phyloP scores from a whole-genome alignment of 31 red algal species.

The Asparagopsis taxiformis region DNA sequence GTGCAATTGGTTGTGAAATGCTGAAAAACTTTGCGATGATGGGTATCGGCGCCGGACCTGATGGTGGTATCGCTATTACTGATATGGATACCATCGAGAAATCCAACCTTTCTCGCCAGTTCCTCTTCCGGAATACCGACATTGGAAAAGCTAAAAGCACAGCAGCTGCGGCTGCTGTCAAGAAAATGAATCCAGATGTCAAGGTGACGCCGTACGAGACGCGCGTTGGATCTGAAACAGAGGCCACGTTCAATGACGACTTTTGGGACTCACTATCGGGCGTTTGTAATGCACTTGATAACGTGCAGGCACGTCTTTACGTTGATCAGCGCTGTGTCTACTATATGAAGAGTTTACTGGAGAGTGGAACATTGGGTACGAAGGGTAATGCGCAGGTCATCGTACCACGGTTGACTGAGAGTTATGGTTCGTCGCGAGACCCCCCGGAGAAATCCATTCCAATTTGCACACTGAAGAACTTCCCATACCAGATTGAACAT shows the following conservation, averaged over 20 bases:
- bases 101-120: slow-evolving; percentile 95
- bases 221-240: slow-evolving; percentile 94
- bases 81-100: slow-evolving; percentile 99
- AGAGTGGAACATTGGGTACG: slow-evolving; percentile 96
- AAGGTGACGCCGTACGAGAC: slow-evolving; percentile 70
- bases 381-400: slow-evolving; percentile 99
- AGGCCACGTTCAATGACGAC: slow-evolving; percentile 86
- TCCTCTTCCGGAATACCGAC: slow-evolving; percentile 95
- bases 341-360: slow-evolving; percentile 92
- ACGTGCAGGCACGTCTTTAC: slow-evolving; percentile 96
- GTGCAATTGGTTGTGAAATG: slow-evolving; percentile 98
- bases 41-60: slow-evolving; percentile 79
- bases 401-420: slow-evolving; percentile 90
- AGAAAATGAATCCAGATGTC: slow-evolving; percentile 76
- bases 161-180: slow-evolving; percentile 78
- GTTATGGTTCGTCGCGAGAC: slow-evolving; percentile 92
- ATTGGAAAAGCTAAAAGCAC: slow-evolving; percentile 89
- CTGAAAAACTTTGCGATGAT: slow-evolving; percentile 97
- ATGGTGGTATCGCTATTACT: slow-evolving; percentile 83
- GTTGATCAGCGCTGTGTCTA: slow-evolving; percentile 98
- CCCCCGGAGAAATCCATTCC: slow-evolving; percentile 99
- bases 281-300: slow-evolving; percentile 98
- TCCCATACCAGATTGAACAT: slow-evolving; percentile 99
- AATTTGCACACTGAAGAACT: slow-evolving; percentile 99
- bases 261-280: slow-evolving; percentile 95